A percentile compares a stretch with the other conserved stretches of the same genome.
These are phyloP conservation scores for Crithidia thermophila DNA, from an alignment of 208 protist species.

Conservation along the genomic window DNA sequence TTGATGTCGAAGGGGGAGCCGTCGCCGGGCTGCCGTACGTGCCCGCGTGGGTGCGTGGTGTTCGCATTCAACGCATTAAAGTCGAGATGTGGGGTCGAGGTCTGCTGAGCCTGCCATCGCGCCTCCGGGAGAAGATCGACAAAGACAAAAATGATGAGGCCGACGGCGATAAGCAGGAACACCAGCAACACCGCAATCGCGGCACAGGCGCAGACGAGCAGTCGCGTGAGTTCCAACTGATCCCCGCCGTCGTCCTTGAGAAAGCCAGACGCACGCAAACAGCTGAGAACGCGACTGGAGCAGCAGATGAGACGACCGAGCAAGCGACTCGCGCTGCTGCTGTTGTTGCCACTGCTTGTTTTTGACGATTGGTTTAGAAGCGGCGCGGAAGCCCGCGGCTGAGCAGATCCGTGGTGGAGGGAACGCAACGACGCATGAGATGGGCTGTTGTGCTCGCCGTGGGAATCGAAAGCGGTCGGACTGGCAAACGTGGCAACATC, in stretches of 20 bases:
- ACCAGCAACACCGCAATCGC: slow-evolving; percentile 10
- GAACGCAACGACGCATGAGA: too few species aligned
- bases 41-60: neutral
- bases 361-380: too few species aligned
- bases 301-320: slow-evolving; percentile 13
- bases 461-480: neutral
- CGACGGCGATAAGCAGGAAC: slow-evolving; percentile 12
- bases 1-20: slow-evolving; percentile 4
- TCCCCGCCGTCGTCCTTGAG: slow-evolving; percentile 3
- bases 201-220: slow-evolving; percentile 21
- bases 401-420: neutral
- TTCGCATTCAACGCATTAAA: neutral
- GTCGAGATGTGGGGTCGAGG: neutral
- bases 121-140: slow-evolving; percentile 12
- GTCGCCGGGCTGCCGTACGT: neutral
- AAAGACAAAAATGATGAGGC: slow-evolving; percentile 10
- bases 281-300: neutral
- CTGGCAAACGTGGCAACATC: neutral
- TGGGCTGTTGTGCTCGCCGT: too few species aligned
- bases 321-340: neutral
- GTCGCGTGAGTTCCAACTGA: neutral
- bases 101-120: neutral
- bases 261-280: slow-evolving; percentile 8
- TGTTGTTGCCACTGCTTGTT: neutral
- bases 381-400: neutral